A percentile compares a stretch with the other conserved stretches of the same genome.
Evolutionary conservation across 495 filamentous ascomycete genomes (phyloP).

Genomic region (Neurospora pannonica): DNA sequence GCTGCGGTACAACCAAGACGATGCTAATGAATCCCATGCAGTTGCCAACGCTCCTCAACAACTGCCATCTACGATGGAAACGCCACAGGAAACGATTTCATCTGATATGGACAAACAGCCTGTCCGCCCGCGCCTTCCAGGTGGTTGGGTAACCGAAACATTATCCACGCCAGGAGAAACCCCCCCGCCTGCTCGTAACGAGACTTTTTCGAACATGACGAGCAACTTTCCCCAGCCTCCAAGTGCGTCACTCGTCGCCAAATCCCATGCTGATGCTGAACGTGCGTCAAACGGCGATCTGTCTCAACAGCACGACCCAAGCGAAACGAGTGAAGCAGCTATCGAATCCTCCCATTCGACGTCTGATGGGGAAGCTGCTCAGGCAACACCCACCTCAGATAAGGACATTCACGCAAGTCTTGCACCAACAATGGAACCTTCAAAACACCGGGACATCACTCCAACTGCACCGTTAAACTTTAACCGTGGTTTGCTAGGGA

Average conservation of each 20-base stretch:
- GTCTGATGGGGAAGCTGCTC: not conserved
- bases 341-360: not conserved
- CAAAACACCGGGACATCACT: constrained; percentile 20
- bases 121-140: constrained; percentile 49
- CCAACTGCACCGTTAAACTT: constrained; percentile 44
- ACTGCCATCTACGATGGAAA: constrained; percentile 7
- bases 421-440: constrained; percentile 11
- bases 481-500: constrained; percentile 15
- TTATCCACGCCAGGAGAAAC: constrained; percentile 24
- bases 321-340: not conserved
- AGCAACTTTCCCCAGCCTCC: not conserved
- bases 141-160: constrained; percentile 55
- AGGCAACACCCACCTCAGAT: not conserved
- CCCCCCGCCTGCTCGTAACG: constrained; percentile 10
- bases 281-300: not conserved
- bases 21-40: constrained; percentile 3
- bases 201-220: constrained; percentile 1
- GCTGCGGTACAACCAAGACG: constrained; percentile 2
- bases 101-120: constrained; percentile 31
- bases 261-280: constrained; percentile 1
- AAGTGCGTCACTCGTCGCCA: not conserved
- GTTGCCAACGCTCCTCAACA: not conserved
- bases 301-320: not conserved
- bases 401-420: not conserved
- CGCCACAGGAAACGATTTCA: constrained; percentile 10